Conservation (phyloP, 768 basidiomycete genomes). For the Boletus vermiculosoides region DNA sequence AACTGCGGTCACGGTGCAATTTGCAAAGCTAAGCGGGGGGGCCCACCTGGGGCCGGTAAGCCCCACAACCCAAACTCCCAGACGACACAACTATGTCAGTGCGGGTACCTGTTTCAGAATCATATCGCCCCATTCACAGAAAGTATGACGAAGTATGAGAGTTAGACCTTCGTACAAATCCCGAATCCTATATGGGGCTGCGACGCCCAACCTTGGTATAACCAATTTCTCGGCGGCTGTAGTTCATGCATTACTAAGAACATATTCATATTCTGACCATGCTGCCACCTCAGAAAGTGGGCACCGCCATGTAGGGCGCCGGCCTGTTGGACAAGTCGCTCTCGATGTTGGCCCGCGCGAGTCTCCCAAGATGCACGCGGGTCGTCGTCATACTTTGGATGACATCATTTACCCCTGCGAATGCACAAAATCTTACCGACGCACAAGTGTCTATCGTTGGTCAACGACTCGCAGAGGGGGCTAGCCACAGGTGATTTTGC, state of each 20-base stretch:
- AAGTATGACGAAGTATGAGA: no score
- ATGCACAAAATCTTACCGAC: constrained; percentile 37
- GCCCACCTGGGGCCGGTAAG: no score
- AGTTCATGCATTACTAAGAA: background rate
- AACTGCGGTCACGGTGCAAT: no score
- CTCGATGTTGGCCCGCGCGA: background rate
- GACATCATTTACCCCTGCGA: background rate
- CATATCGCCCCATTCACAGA: no score
- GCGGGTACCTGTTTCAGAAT: no score
- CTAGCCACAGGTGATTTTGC: constrained; percentile 39
- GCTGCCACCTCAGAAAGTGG: background rate
- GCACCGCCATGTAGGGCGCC: background rate
- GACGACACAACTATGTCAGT: no score
- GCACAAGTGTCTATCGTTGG: constrained; percentile 37
- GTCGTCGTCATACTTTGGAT: constrained; percentile 1
- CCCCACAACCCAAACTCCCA: no score
- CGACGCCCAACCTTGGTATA: no score
- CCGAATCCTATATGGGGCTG: no score
- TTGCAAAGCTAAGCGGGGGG: no score
- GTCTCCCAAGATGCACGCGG: background rate
- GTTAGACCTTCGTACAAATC: no score
- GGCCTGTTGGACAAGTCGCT: background rate
- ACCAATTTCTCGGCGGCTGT: no score
- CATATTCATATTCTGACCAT: background rate
- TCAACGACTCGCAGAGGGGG: constrained; percentile 39